Evolutionary conservation across 116 monocot species (phyloP).

Genomic region (Papilionanthe hybrid): DNA sequence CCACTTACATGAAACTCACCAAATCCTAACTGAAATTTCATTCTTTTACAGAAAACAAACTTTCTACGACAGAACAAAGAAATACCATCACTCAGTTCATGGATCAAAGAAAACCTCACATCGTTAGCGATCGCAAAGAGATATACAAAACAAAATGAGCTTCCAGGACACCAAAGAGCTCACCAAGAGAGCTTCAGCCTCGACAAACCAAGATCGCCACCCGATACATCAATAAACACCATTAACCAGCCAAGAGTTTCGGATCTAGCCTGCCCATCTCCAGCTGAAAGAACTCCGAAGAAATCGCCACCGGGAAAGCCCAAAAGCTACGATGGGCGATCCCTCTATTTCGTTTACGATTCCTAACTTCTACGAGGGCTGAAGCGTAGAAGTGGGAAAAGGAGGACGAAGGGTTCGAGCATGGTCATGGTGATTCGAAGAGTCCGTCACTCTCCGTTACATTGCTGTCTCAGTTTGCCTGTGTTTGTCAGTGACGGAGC

Average conservation of each 20-base stretch:
- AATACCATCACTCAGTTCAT: neutral
- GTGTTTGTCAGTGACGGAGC: no score
- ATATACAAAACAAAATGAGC: neutral
- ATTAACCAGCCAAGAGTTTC: neutral
- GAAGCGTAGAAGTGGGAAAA: neutral
- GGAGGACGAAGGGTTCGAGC: neutral
- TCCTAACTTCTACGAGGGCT: neutral
- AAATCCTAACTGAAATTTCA: neutral
- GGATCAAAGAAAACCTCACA: neutral
- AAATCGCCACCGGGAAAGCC: neutral
- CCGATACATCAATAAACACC: neutral
- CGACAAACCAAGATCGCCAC: neutral
- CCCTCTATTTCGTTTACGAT: neutral
- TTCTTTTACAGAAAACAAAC: neutral
- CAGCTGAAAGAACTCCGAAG: neutral
- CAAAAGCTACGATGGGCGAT: neutral
- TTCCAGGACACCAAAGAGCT: neutral
- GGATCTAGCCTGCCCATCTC: neutral
- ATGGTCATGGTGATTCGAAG: neutral
- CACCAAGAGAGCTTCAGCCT: neutral
- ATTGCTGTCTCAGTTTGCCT: no score
- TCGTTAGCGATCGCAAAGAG: neutral
- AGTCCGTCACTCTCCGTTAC: neutral
- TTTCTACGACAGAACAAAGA: neutral
- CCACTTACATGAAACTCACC: neutral